Percentiles rank a stretch among this genome's conserved stretches.
These are phyloP conservation scores for Leccinum longicurvipes DNA, from an alignment of 768 basidiomycete species.

Conservation along the genomic window DNA sequence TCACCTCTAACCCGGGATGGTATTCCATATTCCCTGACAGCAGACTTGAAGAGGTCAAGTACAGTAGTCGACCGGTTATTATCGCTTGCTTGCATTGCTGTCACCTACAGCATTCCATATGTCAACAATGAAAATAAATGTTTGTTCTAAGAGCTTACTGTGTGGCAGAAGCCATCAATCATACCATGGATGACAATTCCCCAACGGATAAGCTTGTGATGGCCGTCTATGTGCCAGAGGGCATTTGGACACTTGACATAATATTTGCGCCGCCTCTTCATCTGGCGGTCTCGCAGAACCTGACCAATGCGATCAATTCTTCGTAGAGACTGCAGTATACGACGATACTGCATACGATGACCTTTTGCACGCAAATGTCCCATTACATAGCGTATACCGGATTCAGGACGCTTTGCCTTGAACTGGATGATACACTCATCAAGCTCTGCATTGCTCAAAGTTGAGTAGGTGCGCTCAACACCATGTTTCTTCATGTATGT, in stretches of 20 bases:
- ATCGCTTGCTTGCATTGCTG: not conserved
- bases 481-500: slow-evolving; percentile 7
- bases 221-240: not conserved
- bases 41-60: not conserved
- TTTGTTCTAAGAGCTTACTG: not conserved
- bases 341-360: not conserved
- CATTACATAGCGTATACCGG: no score
- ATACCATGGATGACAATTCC: not conserved
- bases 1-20: slow-evolving; percentile 18
- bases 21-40: not conserved
- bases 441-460: not conserved
- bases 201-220: not conserved
- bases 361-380: not conserved
- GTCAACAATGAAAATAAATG: not conserved
- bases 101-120: not conserved
- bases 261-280: not conserved
- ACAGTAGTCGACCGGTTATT: not conserved
- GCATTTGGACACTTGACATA: not conserved
- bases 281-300: not conserved
- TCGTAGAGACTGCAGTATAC: not conserved
- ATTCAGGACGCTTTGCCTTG: not conserved
- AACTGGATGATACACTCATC: not conserved
- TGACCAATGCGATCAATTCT: not conserved
- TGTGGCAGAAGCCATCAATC: not conserved
- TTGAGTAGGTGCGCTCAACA: slow-evolving; percentile 1